Conservation (phyloP, 495 filamentous ascomycete species). For the Penicillium psychrofluorescens region DNA sequence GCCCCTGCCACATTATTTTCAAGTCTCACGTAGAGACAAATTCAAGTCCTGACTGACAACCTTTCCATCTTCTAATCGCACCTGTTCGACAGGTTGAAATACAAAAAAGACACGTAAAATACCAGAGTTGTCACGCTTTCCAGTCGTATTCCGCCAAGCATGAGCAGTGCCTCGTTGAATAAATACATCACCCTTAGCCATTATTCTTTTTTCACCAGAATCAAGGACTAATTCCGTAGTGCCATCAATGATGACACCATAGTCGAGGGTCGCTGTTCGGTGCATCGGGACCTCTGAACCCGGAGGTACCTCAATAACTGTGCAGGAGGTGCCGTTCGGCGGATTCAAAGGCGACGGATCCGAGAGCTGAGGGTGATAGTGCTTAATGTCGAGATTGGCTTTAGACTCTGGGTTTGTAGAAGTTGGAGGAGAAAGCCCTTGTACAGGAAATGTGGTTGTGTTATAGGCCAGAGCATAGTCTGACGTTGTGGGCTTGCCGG, state of each 20-base stretch:
- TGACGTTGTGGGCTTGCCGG: conserved; percentile 10
- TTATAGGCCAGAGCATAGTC: conserved; percentile 15
- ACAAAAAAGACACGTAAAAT: conserved; percentile 15
- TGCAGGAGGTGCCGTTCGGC: conserved; percentile 16
- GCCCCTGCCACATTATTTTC: too few species aligned
- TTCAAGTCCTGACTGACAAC: conserved; percentile 13
- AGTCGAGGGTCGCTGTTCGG: conserved; percentile 57
- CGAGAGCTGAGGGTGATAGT: conserved; percentile 12
- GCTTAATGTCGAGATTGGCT: conserved; percentile 13
- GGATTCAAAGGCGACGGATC: conserved; percentile 15
- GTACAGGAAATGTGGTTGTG: conserved; percentile 11
- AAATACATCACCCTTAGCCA: conserved; percentile 56
- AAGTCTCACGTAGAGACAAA: conserved; percentile 11
- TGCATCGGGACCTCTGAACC: conserved; percentile 39
- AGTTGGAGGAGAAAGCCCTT: conserved; percentile 14
- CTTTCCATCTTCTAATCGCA: conserved; percentile 11
- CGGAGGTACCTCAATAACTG: conserved; percentile 20
- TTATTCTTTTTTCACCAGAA: conserved; percentile 41
- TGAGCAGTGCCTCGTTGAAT: conserved; percentile 65
- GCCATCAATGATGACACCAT: conserved; percentile 61
- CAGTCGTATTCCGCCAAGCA: conserved; percentile 47
- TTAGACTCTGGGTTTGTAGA: conserved; percentile 9
- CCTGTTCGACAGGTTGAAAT: conserved; percentile 15
- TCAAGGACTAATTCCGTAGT: conserved; percentile 57
- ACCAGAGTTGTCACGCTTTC: conserved; percentile 10